Base-by-base conservation (phyloP, 805 yeast genomes). In the Barnettozyma botsteinii region DNA sequence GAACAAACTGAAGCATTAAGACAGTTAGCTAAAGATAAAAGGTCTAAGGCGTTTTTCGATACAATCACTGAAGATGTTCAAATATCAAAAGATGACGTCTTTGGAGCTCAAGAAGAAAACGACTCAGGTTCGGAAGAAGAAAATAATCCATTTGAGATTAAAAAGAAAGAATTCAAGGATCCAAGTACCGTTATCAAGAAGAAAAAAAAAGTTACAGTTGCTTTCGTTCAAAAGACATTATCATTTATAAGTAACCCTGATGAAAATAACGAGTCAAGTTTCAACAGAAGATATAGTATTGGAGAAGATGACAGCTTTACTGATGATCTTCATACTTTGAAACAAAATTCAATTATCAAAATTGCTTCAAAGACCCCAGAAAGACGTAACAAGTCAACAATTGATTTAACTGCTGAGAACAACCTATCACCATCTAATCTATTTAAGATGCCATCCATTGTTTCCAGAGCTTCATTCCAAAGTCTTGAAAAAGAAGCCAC, bases 41-140 rank as follows among this genome's bases (percentile, higher is more conserved):
- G 71, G 48, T 66, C 84, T 3, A 69, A 70, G 48, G 85, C 91
- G 1, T 84, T 84, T 51, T 83, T 79, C 53, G 77, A 75, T 27
- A 69, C 81, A 15, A 76, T 79, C 41, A 70, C 78, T 17, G 81
- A 75, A 19, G 74, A 70, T 32, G 53, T 62, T 1, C 46, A 51
- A n/a, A 63, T 55, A 19, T 43, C 48, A 7, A 58, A 51, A 36
- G 55, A 56, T 21, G 64, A 66, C 9, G 53, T 65, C 31, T 57
- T 58, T 15, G 59, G 56, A 12, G 49, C 42, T 10, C 49, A 49
- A 5, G 51, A 49, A 3, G 62, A 56, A 9, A 46, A 46, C 7
- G 60, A 55, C 3, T 55, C 57, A 5, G 40, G 39, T 12, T 55
- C 40, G 2, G 66, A 62, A 32, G 55, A 53, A 24, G 56, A 50